Base-by-base conservation (phyloP, 371 early-diverging fungal genomes). In the Zopfochytrium polystomum region DNA sequence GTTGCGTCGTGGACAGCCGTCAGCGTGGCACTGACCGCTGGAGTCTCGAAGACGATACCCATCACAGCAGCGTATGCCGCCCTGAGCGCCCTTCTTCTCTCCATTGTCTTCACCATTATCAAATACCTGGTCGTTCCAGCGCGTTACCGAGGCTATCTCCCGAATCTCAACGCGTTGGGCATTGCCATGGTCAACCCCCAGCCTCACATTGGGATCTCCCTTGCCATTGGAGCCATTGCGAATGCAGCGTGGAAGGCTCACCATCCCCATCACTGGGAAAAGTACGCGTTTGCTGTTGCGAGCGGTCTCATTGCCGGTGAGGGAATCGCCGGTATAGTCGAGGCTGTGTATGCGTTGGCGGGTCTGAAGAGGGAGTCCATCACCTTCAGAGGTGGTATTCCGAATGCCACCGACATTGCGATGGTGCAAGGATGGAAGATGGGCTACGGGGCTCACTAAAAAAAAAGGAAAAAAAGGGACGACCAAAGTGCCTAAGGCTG, bases 271-370 rank as follows among this genome's bases (percentile, higher is more conserved):
- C 57, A 66, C 20, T 72, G 76, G 43, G 84, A 82, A 26, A 66
- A 80, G 51, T 76, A 68, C 44, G 74, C 80, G 79, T 83, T 79
- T 70, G 74, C 82, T n/a, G 69, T 81, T 47, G 85, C 88, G 48
- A 80, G 78, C 62, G 90, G 90, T 55, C 64, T 87, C 60, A 83
- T 88, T 68, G 86, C 87, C 60, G 90, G 90, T 57, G 85, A 85
- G 63, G 90, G 90, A 67, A 81, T 88, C 49, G 79, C 80, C 45
- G 87, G 86, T 50, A 70, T 87, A 43, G 57, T 86, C 60, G 73
- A 81, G 54, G 86, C 87, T 29, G 66, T 85, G 35, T 71, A 84
- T 60, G 73, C 72, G 27, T 64, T 88, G n/a, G 58, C 61, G 23
- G 69, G 69, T n/a, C 26, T 66, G 49, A 27, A 58, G 50, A 42